Percentiles rank a stretch among this genome's conserved stretches.
Conservation (phyloP, 371 early-diverging fungal genomes). For the Apophysomyces elegans region DNA sequence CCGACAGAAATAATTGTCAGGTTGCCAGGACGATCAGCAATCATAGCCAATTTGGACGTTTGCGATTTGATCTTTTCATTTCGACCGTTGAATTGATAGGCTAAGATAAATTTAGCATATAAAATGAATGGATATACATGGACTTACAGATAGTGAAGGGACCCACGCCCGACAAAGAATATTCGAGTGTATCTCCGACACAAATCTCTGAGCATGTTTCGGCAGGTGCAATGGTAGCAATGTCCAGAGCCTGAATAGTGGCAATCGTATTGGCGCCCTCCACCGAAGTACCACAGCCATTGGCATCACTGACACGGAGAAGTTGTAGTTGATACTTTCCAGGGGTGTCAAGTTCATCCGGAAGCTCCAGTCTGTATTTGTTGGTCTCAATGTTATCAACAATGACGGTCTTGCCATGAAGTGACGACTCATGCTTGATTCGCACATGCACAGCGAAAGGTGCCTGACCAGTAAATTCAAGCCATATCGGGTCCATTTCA, state of each 20-base stretch:
- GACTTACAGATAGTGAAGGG: constrained; percentile 45
- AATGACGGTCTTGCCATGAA: constrained; percentile 28
- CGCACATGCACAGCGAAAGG: constrained; percentile 49
- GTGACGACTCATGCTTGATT: constrained; percentile 41
- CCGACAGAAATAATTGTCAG: constrained; percentile 57
- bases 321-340: constrained; percentile 47
- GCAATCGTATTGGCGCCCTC: constrained; percentile 24
- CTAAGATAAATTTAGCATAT: constrained; percentile 14
- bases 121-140: neutral
- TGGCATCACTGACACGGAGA: constrained; percentile 43
- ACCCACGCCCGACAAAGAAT: constrained; percentile 44
- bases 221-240: constrained; percentile 45
- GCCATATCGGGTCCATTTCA: constrained; percentile 35
- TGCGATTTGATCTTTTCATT: constrained; percentile 35
- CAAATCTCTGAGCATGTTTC: constrained; percentile 44
- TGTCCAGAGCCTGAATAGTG: constrained; percentile 44
- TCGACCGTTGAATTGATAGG: constrained; percentile 49
- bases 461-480: constrained; percentile 51
- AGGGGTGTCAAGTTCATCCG: constrained; percentile 33
- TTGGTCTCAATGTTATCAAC: constrained; percentile 37
- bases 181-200: constrained; percentile 57
- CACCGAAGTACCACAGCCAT: constrained; percentile 40
- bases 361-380: constrained; percentile 33
- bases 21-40: constrained; percentile 61
- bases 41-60: constrained; percentile 36